phyloP scores from a whole-genome alignment of 2,329 filamentous ascomycete species.

The Grosmannia huntii region DNA sequence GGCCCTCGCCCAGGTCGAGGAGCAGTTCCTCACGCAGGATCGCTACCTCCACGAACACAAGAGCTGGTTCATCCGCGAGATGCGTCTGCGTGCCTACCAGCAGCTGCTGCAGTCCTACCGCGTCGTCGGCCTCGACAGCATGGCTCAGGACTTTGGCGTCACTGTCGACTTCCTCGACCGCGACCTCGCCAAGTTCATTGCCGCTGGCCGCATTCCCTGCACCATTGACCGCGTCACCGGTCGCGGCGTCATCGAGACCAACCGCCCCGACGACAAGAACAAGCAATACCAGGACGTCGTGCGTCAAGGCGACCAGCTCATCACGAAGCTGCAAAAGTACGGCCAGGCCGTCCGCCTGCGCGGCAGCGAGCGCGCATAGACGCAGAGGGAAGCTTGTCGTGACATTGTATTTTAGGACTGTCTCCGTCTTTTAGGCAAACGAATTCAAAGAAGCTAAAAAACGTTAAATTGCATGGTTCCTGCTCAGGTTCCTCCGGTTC shows the following conservation, averaged over 20 bases:
- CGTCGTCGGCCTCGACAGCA: constrained; percentile 90
- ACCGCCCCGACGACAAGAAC: constrained; percentile 97
- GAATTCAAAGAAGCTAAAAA: no score
- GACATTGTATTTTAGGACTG: no score
- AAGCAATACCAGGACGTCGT: constrained; percentile 98
- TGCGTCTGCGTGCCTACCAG: constrained; percentile 91
- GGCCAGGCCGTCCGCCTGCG: constrained; percentile 89
- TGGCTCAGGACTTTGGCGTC: constrained; percentile 95
- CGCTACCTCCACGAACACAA: constrained; percentile 93
- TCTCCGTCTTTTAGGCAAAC: no score
- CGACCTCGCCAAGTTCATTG: constrained; percentile 94
- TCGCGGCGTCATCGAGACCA: constrained; percentile 95
- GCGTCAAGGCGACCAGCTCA: constrained; percentile 92
- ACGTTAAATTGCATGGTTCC: no score
- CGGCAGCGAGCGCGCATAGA: constrained; percentile 79
- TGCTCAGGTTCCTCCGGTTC: no score
- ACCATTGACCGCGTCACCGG: constrained; percentile 95
- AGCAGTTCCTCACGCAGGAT: constrained; percentile 86
- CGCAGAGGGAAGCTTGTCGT: not conserved
- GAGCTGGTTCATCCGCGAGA: constrained; percentile 95
- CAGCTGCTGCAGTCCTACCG: constrained; percentile 96
- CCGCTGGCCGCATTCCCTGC: constrained; percentile 84
- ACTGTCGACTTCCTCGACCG: constrained; percentile 93
- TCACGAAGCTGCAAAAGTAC: constrained; percentile 99
- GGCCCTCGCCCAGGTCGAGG: constrained; percentile 79